Base-by-base conservation (phyloP, 306 rosid species). In the Oxytropis ochrocephala region DNA sequence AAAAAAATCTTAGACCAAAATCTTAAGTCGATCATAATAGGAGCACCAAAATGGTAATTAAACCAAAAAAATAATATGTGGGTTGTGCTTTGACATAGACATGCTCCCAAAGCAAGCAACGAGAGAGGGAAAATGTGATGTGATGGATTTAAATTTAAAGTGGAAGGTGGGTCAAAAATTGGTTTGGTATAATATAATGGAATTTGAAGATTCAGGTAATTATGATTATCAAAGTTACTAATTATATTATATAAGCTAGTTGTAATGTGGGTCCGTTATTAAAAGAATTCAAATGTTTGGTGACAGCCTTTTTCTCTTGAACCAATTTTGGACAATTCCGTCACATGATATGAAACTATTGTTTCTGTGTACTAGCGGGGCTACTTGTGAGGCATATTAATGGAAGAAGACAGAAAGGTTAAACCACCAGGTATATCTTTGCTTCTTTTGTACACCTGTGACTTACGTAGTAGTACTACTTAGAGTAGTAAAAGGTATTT, bases 41-140 rank as follows among this genome's bases (percentile, higher is more conserved):
- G n/a, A n/a, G n/a, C n/a, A n/a, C n/a, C n/a, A n/a, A n/a, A n/a
- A n/a, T n/a, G n/a, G n/a, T n/a, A n/a, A n/a, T n/a, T n/a, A n/a
- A n/a, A n/a, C n/a, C n/a, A n/a, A n/a, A n/a, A n/a, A n/a, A n/a
- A n/a, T n/a, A n/a, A n/a, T n/a, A n/a, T n/a, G n/a, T n/a, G n/a
- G n/a, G n/a, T n/a, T n/a, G n/a, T n/a, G n/a, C n/a, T 75, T 61
- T 63, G 4, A 64, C 11, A 30, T 41, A 47, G 65, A 52, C 61
- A 61, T 53, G 72, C 68, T 65, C 42, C 79, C 69, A 62, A 35
- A 74, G 21, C 42, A 68, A 73, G 35, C 62, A 30, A 78, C 70
- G 29, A 59, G 16, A 59, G 39, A 53, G 0, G 56, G 58, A 74
- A 53, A 48, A 73, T 51, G 50, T 50, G 49, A 11, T 51, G 18